Evolutionary conservation across 164 flowering plant species (phyloP).

Genomic region (Stephania yunnanensis): DNA sequence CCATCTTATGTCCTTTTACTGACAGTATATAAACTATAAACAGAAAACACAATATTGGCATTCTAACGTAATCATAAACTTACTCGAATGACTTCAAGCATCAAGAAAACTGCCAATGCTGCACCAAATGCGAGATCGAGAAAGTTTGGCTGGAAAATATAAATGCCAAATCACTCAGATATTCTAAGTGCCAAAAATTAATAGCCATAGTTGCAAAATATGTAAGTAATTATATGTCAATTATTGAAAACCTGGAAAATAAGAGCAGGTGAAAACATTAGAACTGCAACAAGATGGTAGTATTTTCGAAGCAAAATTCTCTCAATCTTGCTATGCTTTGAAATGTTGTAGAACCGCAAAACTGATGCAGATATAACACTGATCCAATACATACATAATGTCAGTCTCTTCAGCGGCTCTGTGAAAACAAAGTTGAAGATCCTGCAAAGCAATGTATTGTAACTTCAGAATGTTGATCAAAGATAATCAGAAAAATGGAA

Average conservation of each 20-base stretch:
- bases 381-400: constrained; percentile 76
- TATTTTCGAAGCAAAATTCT: constrained; percentile 94
- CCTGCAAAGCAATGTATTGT: constrained; percentile 40
- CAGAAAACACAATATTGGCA: background rate
- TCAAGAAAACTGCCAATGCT: constrained; percentile 85
- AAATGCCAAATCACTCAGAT: constrained; percentile 1
- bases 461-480: background rate
- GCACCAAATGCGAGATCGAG: constrained; percentile 92
- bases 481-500: background rate
- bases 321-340: constrained; percentile 78
- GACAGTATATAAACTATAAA: background rate
- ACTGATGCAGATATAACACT: constrained; percentile 60
- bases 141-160: constrained; percentile 65
- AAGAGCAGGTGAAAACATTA: constrained; percentile 90
- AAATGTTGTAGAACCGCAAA: constrained; percentile 68
- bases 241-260: constrained; percentile 59
- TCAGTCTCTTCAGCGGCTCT: constrained; percentile 66
- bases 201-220: background rate
- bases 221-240: background rate
- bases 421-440: constrained; percentile 58
- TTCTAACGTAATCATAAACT: constrained; percentile 24
- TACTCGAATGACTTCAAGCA: constrained; percentile 87
- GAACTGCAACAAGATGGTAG: constrained; percentile 92
- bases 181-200: background rate
- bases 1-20: background rate